A percentile compares a stretch with the other conserved stretches of the same genome.
Evolutionary conservation across 2,329 filamentous ascomycete genomes (phyloP).

Genomic region (Scedosporium apiospermum): DNA sequence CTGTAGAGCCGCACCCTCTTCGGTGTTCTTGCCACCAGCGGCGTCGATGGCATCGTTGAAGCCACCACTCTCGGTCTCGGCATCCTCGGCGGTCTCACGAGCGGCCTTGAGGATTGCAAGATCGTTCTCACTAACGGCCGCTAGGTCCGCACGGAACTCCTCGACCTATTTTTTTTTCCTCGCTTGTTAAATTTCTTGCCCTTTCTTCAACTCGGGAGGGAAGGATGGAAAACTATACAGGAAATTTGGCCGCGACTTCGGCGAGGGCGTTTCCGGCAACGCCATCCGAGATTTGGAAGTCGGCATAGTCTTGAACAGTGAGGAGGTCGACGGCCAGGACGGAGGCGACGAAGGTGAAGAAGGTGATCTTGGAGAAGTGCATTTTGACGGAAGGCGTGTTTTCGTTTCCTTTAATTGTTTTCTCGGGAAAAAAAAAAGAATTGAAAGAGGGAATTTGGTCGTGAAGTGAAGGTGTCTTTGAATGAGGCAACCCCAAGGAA

Average conservation of each 20-base stretch:
- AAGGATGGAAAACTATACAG: slow-evolving; percentile 21
- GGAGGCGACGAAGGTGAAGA: slow-evolving; percentile 25
- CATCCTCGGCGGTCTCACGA: slow-evolving; percentile 38
- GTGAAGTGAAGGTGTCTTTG: neutral
- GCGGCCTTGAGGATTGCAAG: slow-evolving; percentile 41
- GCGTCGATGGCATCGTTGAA: slow-evolving; percentile 45
- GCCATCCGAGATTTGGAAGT: slow-evolving; percentile 42
- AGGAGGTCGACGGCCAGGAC: slow-evolving; percentile 21
- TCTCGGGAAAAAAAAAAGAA: neutral
- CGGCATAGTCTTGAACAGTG: slow-evolving; percentile 18
- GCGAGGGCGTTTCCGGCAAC: slow-evolving; percentile 41
- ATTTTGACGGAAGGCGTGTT: slow-evolving; percentile 16
- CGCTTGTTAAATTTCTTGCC: neutral
- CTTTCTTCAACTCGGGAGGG: neutral
- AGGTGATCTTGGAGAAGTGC: slow-evolving; percentile 25
- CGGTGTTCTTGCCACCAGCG: slow-evolving; percentile 25
- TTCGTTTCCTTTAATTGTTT: neutral
- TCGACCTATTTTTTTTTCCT: slow-evolving; percentile 22
- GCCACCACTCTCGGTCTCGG: slow-evolving; percentile 35
- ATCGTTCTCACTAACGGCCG: slow-evolving; percentile 35
- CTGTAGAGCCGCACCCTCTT: slow-evolving; percentile 34
- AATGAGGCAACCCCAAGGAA: neutral
- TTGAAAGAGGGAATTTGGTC: neutral
- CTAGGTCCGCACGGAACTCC: slow-evolving; percentile 25
- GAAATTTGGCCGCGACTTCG: slow-evolving; percentile 45